Evolutionary conservation across 306 rosid species (phyloP), one percentile per base, ranked within the genome.

Genomic region (Malus sieversii): DNA sequence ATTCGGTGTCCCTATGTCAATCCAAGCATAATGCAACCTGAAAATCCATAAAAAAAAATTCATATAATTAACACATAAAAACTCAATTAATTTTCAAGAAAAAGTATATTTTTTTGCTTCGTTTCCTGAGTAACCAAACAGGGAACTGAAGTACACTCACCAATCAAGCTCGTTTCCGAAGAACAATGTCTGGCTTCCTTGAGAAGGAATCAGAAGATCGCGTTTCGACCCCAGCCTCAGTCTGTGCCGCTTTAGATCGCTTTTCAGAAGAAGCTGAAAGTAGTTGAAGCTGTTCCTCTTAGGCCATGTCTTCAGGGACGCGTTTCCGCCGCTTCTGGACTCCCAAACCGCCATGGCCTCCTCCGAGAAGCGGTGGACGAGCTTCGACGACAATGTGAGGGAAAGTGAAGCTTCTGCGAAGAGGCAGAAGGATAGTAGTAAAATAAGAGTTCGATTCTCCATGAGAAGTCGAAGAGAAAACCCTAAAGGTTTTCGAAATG

Each of bases 1-100:
- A 66, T 91, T 92, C 11, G 98, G 98, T 3, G 96, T 89, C 22
- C 98, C 98, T 64, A 95, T 77, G 79, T 95, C 91, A 82, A 95
- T 90, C 98, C 98, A 95, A 40, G 92, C 79, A 69, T 95, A 95
- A 86, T 95, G 93, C 29, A 95, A 88, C 98, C 98, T 95, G 45
- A 42, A 42, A 42, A 42, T 42, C 45, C 45, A 55, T 18, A 40
- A 8, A 73, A 35, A 38, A 2, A 8, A 42, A 9, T 42, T 42
- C 10, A 42, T 9, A 42, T 42, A 16, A 63, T 18, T 66, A 45
- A 2, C 59, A 25, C 5, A 67, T 51, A 23, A 29, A 25, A 35
- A 18, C 25, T 19, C 35, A 18, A 16, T 2, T 33, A 20, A 20
- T 33, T 20, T 10, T 18, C 51, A 66, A 22, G 12, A 30, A 33